Evolutionary conservation across 1,284 basidiomycete species (phyloP), one percentile per base, ranked within the genome.

Genomic region (Calocybe gambosa): DNA sequence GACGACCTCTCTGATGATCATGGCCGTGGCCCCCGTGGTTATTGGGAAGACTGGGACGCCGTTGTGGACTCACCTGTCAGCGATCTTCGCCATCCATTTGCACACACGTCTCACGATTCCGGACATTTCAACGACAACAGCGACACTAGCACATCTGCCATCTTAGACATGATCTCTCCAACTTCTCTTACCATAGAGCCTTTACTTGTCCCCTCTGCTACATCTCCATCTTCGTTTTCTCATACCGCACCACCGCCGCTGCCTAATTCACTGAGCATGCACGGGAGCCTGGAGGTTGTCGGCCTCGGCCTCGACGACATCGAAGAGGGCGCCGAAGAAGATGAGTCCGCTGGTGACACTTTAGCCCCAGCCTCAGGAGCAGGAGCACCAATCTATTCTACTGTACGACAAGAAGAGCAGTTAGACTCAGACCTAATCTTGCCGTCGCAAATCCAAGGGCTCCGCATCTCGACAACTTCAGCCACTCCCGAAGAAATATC

Each of bases 371-470:
- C 47, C 6, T 38, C 38, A 23, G 7, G 21, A 2, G 35, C 38
- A 23, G 7, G 21, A 2, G 35, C 39, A 21, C 31, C 43, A 10
- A 28, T 45, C 1, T 23, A 44, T 13, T 15, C 15, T 3, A 42
- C 47, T 5, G 39, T 51, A 18, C 39, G 49, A 0, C 52, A 54
- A 21, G 49, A 53, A 13, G 53, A 53, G 19, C 36, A 25, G 8
- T 53, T 58, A 16, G 55, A 60, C 28, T 46, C 58, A 6, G 50
- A 60, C 35, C 45, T 64, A 15, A 59, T 70, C 13, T 51, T 62
- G n/a, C 63, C 69, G 6, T 58, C 64, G 1, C 71, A 74, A 47
- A 74, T 85, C 15, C 80, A 83, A 39, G 82, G 82, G 2, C 59
- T 85, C 52, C 70, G 77, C 46, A 75, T 85, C 46, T 73, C 69